Evolutionary conservation across 805 yeast species (phyloP), one percentile per base, ranked within the genome.

Genomic region (Maudiozyma turicensis): DNA sequence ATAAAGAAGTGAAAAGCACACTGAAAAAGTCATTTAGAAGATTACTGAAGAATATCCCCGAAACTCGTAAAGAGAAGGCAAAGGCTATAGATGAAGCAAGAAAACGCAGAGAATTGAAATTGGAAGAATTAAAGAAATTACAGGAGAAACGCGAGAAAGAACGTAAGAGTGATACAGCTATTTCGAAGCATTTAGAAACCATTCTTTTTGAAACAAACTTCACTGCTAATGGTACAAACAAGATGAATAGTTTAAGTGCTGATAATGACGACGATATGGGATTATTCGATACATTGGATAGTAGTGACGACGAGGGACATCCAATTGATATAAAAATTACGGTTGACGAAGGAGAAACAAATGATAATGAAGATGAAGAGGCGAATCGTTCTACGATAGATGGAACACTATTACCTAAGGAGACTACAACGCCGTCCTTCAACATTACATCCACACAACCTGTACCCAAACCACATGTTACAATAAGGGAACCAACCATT

Each of bases 81-180:
- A 50, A 56, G 42, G 61, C 55, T 50, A 46, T 63, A 50, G 49
- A 50, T 52, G 54, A 59, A 48, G 66, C 67, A 54, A 72, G 69
- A 44, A 54, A 53, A 50, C 67, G 63, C 46, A 64, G 64, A 51
- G 60, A 60, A 34, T 56, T 51, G 45, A 67, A 72, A 3, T 42
- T 65, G 6, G 48, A 48, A 6, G 60, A 68, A 6, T 50, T 75
- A 45, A 58, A 58, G 32, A 48, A 51, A 1, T 69, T 72, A 35
- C 67, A 66, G 47, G 67, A 61, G 50, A 51, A 68, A 65, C 49
- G 52, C 32, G 55, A 53, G 39, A 57, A 58, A 42, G 58, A 63
- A 32, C 59, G 54, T 55, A 64, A 53, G 45, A 52, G 49, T 48
- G 63, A 57, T 48, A 34, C 14, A 6, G 47, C 42, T 7, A 38